Evolutionary conservation across 2,329 filamentous ascomycete species (phyloP).

Genomic region (Periconia sp.): DNA sequence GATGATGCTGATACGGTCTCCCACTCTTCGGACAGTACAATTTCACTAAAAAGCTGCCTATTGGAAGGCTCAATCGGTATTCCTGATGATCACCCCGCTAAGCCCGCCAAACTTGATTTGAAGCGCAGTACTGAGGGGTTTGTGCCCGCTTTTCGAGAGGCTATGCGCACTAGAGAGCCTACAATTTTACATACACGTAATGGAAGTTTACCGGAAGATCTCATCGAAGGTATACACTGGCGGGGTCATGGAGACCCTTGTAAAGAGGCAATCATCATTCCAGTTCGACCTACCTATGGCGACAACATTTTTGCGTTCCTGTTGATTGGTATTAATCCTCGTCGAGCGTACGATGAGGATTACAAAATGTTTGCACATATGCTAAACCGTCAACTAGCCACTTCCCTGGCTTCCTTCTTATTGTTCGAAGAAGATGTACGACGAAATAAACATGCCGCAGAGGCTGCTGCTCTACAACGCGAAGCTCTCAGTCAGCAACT

Average conservation of each 20-base stretch:
- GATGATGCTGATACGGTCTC: slow-evolving; percentile 28
- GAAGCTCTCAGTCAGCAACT: slow-evolving; percentile 31
- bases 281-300: slow-evolving; percentile 32
- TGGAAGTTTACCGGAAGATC: slow-evolving; percentile 26
- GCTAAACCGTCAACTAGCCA: slow-evolving; percentile 36
- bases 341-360: slow-evolving; percentile 36
- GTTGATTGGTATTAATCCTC: slow-evolving; percentile 35
- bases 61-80: slow-evolving; percentile 38
- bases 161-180: slow-evolving; percentile 36
- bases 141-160: slow-evolving; percentile 35
- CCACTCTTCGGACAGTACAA: slow-evolving; percentile 29
- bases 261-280: slow-evolving; percentile 35
- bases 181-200: slow-evolving; percentile 27
- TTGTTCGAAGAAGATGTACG: slow-evolving; percentile 37
- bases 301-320: slow-evolving; percentile 36
- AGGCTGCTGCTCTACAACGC: slow-evolving; percentile 29
- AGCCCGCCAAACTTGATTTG: slow-evolving; percentile 29
- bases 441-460: slow-evolving; percentile 25
- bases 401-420: slow-evolving; percentile 36
- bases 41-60: slow-evolving; percentile 30
- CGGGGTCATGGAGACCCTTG: slow-evolving; percentile 37
- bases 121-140: slow-evolving; percentile 33
- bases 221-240: slow-evolving; percentile 33
- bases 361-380: slow-evolving; percentile 33
- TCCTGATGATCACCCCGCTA: slow-evolving; percentile 30